A percentile compares a stretch with the other conserved stretches of the same genome.
These are phyloP conservation scores for Diospyros kaki DNA, from an alignment of 148 eudicot species.

Conservation along the genomic window DNA sequence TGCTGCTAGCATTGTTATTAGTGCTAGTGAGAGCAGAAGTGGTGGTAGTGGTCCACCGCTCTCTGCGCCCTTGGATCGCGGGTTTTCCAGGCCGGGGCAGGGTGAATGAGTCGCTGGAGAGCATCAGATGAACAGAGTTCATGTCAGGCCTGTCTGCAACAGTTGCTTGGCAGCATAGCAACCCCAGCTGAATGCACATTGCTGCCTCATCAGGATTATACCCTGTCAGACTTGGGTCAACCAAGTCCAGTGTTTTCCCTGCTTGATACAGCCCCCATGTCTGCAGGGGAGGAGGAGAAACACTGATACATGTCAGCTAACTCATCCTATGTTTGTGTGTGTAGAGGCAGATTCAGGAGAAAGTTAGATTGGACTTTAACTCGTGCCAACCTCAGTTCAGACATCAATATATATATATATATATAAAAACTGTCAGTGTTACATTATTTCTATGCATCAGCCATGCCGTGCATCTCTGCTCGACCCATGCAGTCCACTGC, in stretches of 20 bases:
- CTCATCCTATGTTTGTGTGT: too few relatives aligned
- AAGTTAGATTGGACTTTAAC: too few relatives aligned
- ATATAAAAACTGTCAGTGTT: too few relatives aligned
- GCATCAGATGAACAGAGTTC: conserved; percentile 61
- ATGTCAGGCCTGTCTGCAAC: conserved; percentile 71
- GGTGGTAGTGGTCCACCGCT: conserved; percentile 33
- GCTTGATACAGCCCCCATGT: conserved; percentile 58
- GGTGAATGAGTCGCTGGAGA: conserved; percentile 64
- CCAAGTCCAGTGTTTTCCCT: conserved; percentile 52
- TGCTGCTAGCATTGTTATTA: conserved; percentile 16
- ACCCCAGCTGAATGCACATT: conserved; percentile 75
- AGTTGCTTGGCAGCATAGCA: conserved; percentile 73
- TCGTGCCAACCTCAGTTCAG: too few relatives aligned
- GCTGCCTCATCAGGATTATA: conserved; percentile 48
- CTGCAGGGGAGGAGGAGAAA: conserved; percentile 23
- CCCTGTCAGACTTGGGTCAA: conserved; percentile 40
- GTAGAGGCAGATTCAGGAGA: too few relatives aligned
- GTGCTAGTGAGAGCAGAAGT: conserved; percentile 36
- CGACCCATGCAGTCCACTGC: too few relatives aligned
- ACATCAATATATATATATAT: too few relatives aligned
- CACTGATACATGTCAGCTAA: too few relatives aligned
- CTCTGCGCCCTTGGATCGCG: conserved; percentile 65
- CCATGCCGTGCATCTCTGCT: too few relatives aligned
- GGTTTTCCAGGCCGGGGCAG: conserved; percentile 69
- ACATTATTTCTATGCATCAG: too few relatives aligned